A percentile compares a stretch with the other conserved stretches of the same genome.
Evolutionary conservation across 2,329 filamentous ascomycete species (phyloP).

Genomic region (Hypoxylon sp.): DNA sequence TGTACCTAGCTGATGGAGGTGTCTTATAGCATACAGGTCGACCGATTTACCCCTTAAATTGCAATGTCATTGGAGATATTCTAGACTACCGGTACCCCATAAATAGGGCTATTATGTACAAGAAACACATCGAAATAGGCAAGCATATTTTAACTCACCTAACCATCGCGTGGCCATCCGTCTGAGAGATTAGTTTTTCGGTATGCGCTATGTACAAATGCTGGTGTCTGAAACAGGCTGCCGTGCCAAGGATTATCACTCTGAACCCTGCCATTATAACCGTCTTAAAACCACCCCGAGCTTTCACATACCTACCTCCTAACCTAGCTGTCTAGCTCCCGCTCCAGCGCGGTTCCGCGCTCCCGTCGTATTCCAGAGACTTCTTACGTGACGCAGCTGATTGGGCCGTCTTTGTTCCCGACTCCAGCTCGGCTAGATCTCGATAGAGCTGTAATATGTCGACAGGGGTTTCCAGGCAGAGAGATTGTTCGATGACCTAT

Average conservation of each 20-base stretch:
- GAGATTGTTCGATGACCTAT: slow-evolving; percentile 6
- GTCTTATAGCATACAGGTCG: no score
- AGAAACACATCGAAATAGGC: neutral
- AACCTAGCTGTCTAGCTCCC: no score
- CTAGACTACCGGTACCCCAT: no score
- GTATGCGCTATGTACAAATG: neutral
- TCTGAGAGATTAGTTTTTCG: neutral
- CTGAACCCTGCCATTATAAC: neutral
- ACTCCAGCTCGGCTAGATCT: slow-evolving; percentile 25
- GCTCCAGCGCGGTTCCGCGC: no score
- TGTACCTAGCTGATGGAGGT: no score
- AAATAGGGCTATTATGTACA: no score
- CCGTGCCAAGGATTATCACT: neutral
- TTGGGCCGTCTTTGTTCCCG: neutral
- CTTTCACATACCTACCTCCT: neutral
- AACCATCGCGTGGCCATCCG: neutral
- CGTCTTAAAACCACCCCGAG: slow-evolving; percentile 16
- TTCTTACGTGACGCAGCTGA: slow-evolving; percentile 16
- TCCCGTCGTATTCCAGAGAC: slow-evolving; percentile 25
- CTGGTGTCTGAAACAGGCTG: neutral
- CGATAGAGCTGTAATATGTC: neutral
- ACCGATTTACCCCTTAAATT: neutral
- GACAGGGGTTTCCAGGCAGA: neutral
- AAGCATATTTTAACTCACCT: neutral
- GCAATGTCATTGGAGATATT: neutral